A percentile compares a stretch with the other conserved stretches of the same genome.
phyloP scores from a whole-genome alignment of 2,329 filamentous ascomycete genomes.

The Pyrenophora graminea region DNA sequence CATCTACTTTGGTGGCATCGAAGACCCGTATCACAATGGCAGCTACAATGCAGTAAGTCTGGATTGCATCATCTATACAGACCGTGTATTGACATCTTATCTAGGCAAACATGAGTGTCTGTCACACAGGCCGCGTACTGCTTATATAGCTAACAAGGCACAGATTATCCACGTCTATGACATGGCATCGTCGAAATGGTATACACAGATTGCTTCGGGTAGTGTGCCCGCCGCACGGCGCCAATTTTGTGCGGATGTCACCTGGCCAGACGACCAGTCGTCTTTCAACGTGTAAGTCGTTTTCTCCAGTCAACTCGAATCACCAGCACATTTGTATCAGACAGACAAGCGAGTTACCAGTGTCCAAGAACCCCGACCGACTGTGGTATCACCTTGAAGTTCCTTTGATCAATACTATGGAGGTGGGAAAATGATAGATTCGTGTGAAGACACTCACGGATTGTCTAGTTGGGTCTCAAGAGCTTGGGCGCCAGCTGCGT shows the following conservation, averaged over 20 bases:
- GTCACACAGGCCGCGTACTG: background rate
- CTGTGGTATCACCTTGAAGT: no score
- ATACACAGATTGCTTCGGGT: constrained; percentile 61
- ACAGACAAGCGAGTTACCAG: no score
- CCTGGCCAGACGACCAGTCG: constrained; percentile 62
- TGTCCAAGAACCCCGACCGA: no score
- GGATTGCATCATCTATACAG: constrained; percentile 3
- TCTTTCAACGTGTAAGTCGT: constrained; percentile 66
- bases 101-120: constrained; percentile 45
- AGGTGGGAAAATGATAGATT: no score
- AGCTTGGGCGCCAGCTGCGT: background rate
- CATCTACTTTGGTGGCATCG: constrained; percentile 65
- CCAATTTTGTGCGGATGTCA: constrained; percentile 65
- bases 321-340: no score
- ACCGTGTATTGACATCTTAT: constrained; percentile 1
- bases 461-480: no score
- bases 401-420: no score
- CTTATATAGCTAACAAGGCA: constrained; percentile 27
- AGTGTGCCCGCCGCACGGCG: constrained; percentile 58
- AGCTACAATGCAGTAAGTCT: constrained; percentile 44
- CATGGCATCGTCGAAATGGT: constrained; percentile 64
- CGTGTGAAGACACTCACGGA: no score
- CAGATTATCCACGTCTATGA: constrained; percentile 64
- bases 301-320: background rate
- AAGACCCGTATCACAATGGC: constrained; percentile 54